phyloP scores from a whole-genome alignment of 2,329 filamentous ascomycete species.

The Colletotrichum shisoi region DNA sequence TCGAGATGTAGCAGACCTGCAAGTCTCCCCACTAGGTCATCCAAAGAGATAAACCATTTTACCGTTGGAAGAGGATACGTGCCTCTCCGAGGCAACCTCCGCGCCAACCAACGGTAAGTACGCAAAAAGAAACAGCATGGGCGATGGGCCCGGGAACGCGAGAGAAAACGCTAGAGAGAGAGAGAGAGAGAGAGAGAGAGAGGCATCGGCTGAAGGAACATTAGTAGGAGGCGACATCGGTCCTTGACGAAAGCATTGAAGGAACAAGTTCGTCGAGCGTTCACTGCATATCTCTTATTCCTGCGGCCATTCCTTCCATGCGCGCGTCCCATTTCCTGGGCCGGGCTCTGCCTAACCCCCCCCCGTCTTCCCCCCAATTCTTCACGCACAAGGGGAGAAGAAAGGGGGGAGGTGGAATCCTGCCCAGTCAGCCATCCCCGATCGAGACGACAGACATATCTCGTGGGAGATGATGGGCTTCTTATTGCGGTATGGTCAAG shows the following conservation, averaged over 20 bases:
- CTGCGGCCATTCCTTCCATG: conserved; percentile 18
- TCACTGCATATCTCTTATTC: conserved; percentile 5
- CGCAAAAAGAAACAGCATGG: background rate
- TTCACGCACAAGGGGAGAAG: background rate
- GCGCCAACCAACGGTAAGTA: background rate
- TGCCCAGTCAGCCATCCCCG: background rate
- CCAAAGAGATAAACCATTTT: no score
- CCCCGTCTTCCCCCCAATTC: background rate
- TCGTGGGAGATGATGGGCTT: background rate
- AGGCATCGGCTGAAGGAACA: background rate
- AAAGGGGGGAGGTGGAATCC: background rate
- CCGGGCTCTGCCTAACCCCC: background rate
- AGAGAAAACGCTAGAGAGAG: no score
- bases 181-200: background rate
- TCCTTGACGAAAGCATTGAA: conserved; percentile 4
- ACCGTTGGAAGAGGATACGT: background rate
- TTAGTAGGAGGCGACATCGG: background rate
- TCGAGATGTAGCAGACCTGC: background rate
- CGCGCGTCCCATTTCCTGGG: background rate
- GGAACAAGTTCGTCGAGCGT: conserved; percentile 2
- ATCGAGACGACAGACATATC: background rate
- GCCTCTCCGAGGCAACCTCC: background rate
- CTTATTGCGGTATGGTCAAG: background rate
- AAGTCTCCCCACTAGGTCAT: background rate
- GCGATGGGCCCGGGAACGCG: background rate